Base-by-base conservation (phyloP, 106 monocot species). In the Triglochin maritima region DNA sequence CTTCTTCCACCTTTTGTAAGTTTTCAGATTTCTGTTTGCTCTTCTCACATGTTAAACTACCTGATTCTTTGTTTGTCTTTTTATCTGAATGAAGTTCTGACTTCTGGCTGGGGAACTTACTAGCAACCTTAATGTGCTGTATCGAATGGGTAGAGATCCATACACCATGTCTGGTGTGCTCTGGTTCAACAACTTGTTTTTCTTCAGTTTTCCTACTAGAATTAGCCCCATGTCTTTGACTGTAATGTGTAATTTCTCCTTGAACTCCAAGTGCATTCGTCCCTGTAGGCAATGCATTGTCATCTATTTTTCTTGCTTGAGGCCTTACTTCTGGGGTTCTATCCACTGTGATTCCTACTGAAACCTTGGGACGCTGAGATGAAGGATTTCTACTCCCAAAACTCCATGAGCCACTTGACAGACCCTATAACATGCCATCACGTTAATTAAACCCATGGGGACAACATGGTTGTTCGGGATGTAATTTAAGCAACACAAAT, bases 341-440 rank as follows among this genome's bases (percentile, higher is more conserved):
- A 3, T 86, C 81, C 57, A 87, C 67, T 10, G 74, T 59, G 50
- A 96, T 81, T 7, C 90, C 87, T 70, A 96, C 83, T 43, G 95
- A 94, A 55, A 89, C 90, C 78, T 95, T 95, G 52, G 85, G 77
- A 60, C 68, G 72, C 59, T 70, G 73, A 46, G 75, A 79, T 70
- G 82, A 85, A 17, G 71, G 69, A 13, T 82, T 76, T 56, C 57
- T 78, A 53, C 81, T 85, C 51, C 76, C 66, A 43, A 81, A 70
- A 67, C 82, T 95, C 65, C 69, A 71, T 52, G 70, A 80, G 47
- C 82, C 79, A 69, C 71, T 72, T 42, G n/a, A 46, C 17, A 17
- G 43, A 6, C 60, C 76, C 76, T 76, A 17, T 46, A 66, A 29
- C 66, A 41, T 5, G 53, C 11, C 12, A 15, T 43, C 4, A 6